Evolutionary conservation across 192 early-diverging fungal species (phyloP).

Genomic region (Endogone sp.): DNA sequence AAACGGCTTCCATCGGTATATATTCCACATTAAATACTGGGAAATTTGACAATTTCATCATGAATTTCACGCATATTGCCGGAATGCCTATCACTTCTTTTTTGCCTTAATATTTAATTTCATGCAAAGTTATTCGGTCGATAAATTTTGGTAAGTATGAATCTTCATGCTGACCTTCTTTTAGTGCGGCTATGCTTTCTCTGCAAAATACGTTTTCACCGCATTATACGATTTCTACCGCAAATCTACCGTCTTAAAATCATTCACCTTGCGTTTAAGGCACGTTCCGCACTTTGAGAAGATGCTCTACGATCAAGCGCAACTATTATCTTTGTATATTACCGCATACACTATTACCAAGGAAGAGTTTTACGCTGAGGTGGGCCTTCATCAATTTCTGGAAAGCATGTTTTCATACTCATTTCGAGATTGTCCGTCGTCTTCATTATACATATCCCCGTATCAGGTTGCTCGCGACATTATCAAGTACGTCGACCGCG

Average conservation of each 20-base stretch:
- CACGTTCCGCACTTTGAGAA: constrained; percentile 72
- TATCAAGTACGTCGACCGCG: constrained; percentile 46
- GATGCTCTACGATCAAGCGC: constrained; percentile 72
- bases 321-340: constrained; percentile 45
- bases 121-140: constrained; percentile 16
- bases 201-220: no score
- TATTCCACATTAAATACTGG: constrained; percentile 21
- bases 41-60: no score
- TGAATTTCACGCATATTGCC: no score
- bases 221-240: no score
- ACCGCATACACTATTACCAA: constrained; percentile 43
- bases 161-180: no score
- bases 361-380: constrained; percentile 38
- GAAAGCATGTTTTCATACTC: not conserved
- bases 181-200: no score
- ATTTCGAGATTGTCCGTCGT: not conserved
- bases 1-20: constrained; percentile 44
- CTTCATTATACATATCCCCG: no score
- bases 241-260: not conserved
- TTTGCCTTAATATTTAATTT: no score
- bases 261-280: constrained; percentile 19
- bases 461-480: constrained; percentile 44
- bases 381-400: not conserved
- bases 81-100: no score
- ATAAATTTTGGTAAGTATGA: constrained; percentile 15